Evolutionary conservation across 306 rosid genomes (phyloP), one percentile per base, ranked within the genome.

Genomic region (Vicia villosa): DNA sequence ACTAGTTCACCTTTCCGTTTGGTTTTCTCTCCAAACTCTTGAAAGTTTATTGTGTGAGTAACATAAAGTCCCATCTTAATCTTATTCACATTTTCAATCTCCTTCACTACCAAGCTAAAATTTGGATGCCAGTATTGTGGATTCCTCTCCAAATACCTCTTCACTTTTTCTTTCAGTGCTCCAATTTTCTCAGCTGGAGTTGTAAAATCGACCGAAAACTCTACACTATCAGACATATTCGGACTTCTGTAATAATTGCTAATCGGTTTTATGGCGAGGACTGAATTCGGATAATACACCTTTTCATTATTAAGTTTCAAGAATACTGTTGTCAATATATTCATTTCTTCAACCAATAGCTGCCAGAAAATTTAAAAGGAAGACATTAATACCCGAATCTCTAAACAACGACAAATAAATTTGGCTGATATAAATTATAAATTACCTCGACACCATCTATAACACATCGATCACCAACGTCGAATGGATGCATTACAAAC

Each of bases 401-500:
- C 5, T 5, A 10, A 47, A 68, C 34, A 58, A 28, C 9, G 30
- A 59, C n/a, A 47, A 66, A 32, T 21, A 68, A 28, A 7, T 68
- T 26, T 45, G 36, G 41, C 15, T n/a, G 5, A 56, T 30, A 16
- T 49, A 61, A 63, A 49, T 82, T 30, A 16, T 49, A 61, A 63
- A 49, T 82, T 84, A 94, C 99, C 91, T 77, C 84, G 74, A 88
- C 76, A 8, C 98, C 96, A 58, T 94, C 97, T 3, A 94, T 46
- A 22, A 89, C 95, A 47, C 97, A 94, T 42, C 88, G 97, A 68
- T 94, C 99, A 5, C 97, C 97, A 3, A 94, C 99, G 54, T 91
- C 99, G 68, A 91, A 94, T 12, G 99, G 99, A 72, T 94, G 99
- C 99, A 94, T 87, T 1, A 94, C 91, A 74, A 94, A 94, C 61